phyloP scores from a whole-genome alignment of 2,329 filamentous ascomycete genomes.

The Cercospora brassicicola region DNA sequence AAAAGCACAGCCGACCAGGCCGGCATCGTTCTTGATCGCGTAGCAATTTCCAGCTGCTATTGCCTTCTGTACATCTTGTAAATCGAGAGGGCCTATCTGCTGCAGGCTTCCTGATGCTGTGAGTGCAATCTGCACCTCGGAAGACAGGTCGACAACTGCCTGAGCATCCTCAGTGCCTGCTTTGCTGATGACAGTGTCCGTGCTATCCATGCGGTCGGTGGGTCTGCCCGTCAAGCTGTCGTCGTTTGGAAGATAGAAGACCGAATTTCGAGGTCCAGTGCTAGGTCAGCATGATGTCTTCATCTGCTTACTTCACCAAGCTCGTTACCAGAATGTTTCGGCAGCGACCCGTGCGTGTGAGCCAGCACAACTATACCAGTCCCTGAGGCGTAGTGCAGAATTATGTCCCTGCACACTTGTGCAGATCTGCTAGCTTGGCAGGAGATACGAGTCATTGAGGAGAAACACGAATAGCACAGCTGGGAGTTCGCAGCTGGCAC shows the following conservation, averaged over 20 bases:
- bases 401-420: neutral
- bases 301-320: neutral
- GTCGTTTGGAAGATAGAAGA: neutral
- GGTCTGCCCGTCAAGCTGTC: neutral
- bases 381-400: neutral
- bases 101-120: conserved; percentile 19
- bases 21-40: neutral
- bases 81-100: neutral
- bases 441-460: conserved; percentile 2
- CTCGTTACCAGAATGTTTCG: neutral
- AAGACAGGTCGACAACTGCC: conserved; percentile 10
- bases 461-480: neutral
- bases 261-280: neutral
- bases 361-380: neutral
- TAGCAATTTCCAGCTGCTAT: neutral
- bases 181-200: neutral
- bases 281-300: neutral
- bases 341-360: neutral
- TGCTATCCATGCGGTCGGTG: neutral
- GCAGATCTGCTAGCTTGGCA: neutral
- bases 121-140: conserved; percentile 9
- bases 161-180: neutral
- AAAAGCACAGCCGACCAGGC: neutral
- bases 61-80: neutral
- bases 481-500: neutral